A percentile compares a stretch with the other conserved stretches of the same genome.
These are phyloP conservation scores for Viola pubescens DNA, from an alignment of 441 rosid species.

Conservation along the genomic window DNA sequence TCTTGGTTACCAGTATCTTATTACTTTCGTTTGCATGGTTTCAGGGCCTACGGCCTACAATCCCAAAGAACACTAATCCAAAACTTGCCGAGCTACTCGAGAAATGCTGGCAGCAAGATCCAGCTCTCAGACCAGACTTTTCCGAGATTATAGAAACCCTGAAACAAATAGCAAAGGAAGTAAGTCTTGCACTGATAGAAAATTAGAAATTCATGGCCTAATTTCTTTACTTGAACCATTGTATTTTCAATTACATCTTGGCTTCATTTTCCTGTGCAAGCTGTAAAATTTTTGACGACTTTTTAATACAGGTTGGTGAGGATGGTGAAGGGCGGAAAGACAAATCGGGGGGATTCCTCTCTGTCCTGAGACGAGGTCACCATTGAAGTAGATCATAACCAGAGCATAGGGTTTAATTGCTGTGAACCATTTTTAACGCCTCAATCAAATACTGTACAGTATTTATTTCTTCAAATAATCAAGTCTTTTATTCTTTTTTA, in stretches of 20 bases:
- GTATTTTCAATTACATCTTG: too few relatives aligned
- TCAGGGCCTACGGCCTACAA: conserved; percentile 72
- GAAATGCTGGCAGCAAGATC: conserved; percentile 87
- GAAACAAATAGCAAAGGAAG: conserved; percentile 58
- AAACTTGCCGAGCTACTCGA: conserved; percentile 70
- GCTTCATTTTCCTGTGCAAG: too few relatives aligned
- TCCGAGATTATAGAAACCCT: conserved; percentile 59
- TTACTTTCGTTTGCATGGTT: conserved; percentile 5
- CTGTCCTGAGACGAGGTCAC: conserved; percentile 73
- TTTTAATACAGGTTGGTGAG: conserved; percentile 47
- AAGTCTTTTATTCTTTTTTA: neutral
- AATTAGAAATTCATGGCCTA: too few relatives aligned
- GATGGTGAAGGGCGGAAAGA: conserved; percentile 66
- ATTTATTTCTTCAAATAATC: neutral
- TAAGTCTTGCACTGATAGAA: conserved; percentile 12
- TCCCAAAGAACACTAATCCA: conserved; percentile 63
- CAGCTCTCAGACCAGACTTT: conserved; percentile 70
- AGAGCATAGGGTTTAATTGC: conserved; percentile 11
- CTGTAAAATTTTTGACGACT: neutral
- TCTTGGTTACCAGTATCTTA: too few relatives aligned
- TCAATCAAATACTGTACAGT: conserved; percentile 24
- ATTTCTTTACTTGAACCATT: too few relatives aligned
- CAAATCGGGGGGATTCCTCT: conserved; percentile 69
- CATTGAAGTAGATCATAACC: conserved; percentile 21
- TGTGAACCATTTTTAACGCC: conserved; percentile 8